Percentiles rank a stretch among this genome's conserved stretches.
Conservation (phyloP, 495 filamentous ascomycete genomes). For the Penicillium diatomitis region DNA sequence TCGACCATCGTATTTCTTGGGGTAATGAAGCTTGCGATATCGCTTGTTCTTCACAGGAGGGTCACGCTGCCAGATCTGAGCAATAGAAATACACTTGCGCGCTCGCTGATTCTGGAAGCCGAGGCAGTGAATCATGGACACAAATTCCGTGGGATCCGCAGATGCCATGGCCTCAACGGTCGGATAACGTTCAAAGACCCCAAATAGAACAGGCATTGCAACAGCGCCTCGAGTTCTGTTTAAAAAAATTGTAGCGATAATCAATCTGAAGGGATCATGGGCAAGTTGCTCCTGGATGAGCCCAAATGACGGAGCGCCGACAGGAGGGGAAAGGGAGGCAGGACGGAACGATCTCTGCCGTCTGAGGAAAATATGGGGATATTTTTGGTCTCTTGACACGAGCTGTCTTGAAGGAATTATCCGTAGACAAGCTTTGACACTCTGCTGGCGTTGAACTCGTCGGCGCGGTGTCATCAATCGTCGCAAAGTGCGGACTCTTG, state of each 20-base stretch:
- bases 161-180: conserved; percentile 54
- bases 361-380: conserved; percentile 39
- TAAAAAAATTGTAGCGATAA: conserved; percentile 72
- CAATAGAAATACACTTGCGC: conserved; percentile 54
- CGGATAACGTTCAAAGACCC: conserved; percentile 58
- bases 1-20: conserved; percentile 42
- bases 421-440: not conserved
- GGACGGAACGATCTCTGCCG: conserved; percentile 43
- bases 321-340: conserved; percentile 65
- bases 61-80: conserved; percentile 56
- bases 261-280: conserved; percentile 57
- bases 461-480: not conserved
- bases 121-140: conserved; percentile 56
- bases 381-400: conserved; percentile 22
- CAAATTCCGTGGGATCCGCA: conserved; percentile 49
- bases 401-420: conserved; percentile 7
- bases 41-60: conserved; percentile 52
- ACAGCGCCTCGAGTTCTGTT: conserved; percentile 67
- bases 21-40: conserved; percentile 65
- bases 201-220: conserved; percentile 69
- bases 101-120: conserved; percentile 64
- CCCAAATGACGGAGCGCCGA: conserved; percentile 56
- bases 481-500: not conserved
- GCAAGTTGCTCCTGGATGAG: conserved; percentile 77
- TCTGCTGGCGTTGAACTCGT: conserved; percentile 5